phyloP scores from a whole-genome alignment of 805 yeast genomes.

The Cyberlindnera suaveolens region DNA sequence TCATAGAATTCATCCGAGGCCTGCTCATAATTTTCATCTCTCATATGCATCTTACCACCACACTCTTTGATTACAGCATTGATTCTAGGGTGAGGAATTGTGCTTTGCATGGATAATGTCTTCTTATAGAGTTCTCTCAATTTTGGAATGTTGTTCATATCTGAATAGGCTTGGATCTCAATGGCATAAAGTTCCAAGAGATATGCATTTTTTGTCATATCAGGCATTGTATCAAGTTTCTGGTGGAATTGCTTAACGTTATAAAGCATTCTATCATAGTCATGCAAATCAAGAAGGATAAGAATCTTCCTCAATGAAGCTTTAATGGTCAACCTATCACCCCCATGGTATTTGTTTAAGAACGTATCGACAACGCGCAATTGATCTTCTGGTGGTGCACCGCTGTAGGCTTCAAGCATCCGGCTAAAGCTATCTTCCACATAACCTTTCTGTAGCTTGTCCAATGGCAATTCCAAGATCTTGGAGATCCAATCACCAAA shows the following conservation, averaged over 20 bases:
- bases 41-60: constrained; percentile 64
- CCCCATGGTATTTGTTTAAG: constrained; percentile 22
- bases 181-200: constrained; percentile 61
- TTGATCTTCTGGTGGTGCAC: constrained; percentile 13
- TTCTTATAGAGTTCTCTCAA: constrained; percentile 44
- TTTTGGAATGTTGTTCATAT: constrained; percentile 29
- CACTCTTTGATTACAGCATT: constrained; percentile 73
- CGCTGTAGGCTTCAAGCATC: constrained; percentile 30
- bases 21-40: constrained; percentile 48
- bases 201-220: constrained; percentile 39
- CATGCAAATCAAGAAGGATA: constrained; percentile 25
- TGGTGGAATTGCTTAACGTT: constrained; percentile 33
- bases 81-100: constrained; percentile 71
- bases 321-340: constrained; percentile 42
- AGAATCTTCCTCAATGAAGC: constrained; percentile 40
- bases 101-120: constrained; percentile 43
- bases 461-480: constrained; percentile 9
- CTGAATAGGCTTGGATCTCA: constrained; percentile 50
- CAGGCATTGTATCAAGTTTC: constrained; percentile 33
- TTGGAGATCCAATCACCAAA: constrained; percentile 5
- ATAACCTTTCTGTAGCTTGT: constrained; percentile 20
- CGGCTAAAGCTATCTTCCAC: constrained; percentile 32
- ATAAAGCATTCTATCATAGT: constrained; percentile 27
- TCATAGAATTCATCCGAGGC: constrained; percentile 53
- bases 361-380: constrained; percentile 25